Evolutionary conservation across 169 alveolate genomes (phyloP), one percentile per base, ranked within the genome.

Genomic region (Perkinsus chesapeaki): DNA sequence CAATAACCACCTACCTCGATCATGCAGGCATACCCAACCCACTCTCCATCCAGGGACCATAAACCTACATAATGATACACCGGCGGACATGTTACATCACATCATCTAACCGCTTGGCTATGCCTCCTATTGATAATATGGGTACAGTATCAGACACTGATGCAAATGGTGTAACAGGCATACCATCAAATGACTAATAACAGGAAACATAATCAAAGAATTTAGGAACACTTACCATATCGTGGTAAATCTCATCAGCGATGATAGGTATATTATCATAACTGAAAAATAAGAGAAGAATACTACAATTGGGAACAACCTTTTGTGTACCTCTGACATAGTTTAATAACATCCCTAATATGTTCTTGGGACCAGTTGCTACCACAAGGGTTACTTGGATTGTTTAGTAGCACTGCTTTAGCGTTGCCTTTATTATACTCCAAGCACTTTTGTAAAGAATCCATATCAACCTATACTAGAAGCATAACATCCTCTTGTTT

Each of bases 351-450:
- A 10, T 91, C 93, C 39, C 36, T 7, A 23, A 91, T 47, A 60
- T 91, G 93, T 39, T 37, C 73, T 12, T 39, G 73, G 5, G 73
- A 0, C 39, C 47, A 91, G 39, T 39, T 48, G 43, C 39, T 91
- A 39, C 93, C 93, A 60, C 93, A 91, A 37, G 93, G 93, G 39
- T 91, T 91, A n/a, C 73, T 39, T 39, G 93, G 93, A 47, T 47
- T 39, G 31, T 91, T 91, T 39, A 91, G 36, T 10, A 91, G 73
- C 3, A 91, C 27, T 7, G 39, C 73, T 27, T 16, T 48, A 3
- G 92, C 47, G 0, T 91, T 91, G 27, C 3, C n/a, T 39, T 38
- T 37, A 7, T 38, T 91, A 39, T 9, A 0, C 39, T 39, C 39
- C 39, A 39, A 47, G 19, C 47, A 10, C 27, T 39, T 31, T 39